A percentile compares a stretch with the other conserved stretches of the same genome.
These are phyloP conservation scores for Epichloe hybrida DNA, from an alignment of 2,329 filamentous ascomycete genomes.

Conservation along the genomic window DNA sequence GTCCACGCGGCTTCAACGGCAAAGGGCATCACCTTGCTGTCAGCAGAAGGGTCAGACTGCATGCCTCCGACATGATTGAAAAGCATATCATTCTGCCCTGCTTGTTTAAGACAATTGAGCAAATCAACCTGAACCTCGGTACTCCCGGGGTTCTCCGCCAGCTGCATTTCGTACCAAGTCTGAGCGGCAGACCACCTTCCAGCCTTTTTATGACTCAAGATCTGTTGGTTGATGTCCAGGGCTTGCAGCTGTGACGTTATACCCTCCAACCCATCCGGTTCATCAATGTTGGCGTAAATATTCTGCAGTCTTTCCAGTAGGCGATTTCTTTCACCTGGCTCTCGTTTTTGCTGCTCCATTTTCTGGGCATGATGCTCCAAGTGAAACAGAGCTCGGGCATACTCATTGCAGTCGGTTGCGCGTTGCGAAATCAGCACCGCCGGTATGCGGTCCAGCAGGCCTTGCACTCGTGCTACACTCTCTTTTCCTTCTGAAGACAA, in stretches of 20 bases:
- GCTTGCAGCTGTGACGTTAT: slow-evolving; percentile 78
- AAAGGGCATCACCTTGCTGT: slow-evolving; percentile 60
- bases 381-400: slow-evolving; percentile 82
- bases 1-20: slow-evolving; percentile 89
- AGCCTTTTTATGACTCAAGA: slow-evolving; percentile 82
- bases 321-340: slow-evolving; percentile 42
- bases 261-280: slow-evolving; percentile 90
- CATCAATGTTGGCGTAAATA: slow-evolving; percentile 95
- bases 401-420: slow-evolving; percentile 88
- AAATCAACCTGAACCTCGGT: slow-evolving; percentile 69
- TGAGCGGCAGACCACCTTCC: slow-evolving; percentile 90
- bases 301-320: slow-evolving; percentile 72
- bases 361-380: slow-evolving; percentile 76
- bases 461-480: slow-evolving; percentile 35
- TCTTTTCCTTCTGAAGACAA: slow-evolving; percentile 29
- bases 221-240: slow-evolving; percentile 85
- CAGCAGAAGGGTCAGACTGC: slow-evolving; percentile 34
- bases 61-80: slow-evolving; percentile 79
- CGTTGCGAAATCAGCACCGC: slow-evolving; percentile 61
- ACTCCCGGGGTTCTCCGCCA: slow-evolving; percentile 67
- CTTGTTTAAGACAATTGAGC: slow-evolving; percentile 79
- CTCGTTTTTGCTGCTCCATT: slow-evolving; percentile 29
- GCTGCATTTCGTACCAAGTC: slow-evolving; percentile 90
- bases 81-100: slow-evolving; percentile 84
- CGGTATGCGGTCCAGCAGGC: slow-evolving; percentile 50